These are phyloP conservation scores for Comarum palustre DNA, from an alignment of 306 rosid species.

Conservation along the genomic window DNA sequence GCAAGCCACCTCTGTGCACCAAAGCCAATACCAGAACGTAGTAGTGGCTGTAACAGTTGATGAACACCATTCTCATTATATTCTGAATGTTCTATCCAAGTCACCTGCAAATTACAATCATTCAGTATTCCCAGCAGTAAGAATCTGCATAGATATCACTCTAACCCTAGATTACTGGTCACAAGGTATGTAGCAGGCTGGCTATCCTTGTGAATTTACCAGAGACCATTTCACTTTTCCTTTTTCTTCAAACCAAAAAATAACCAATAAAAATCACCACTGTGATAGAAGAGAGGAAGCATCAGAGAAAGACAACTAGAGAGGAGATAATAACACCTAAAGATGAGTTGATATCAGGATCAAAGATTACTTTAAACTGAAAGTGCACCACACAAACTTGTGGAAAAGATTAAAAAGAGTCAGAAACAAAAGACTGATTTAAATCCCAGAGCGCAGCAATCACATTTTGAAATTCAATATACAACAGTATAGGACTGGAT, in stretches of 20 bases:
- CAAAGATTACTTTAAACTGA: conserved; percentile 33
- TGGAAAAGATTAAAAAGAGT: conserved; percentile 28
- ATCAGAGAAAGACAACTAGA: conserved; percentile 17
- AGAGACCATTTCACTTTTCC: conserved; percentile 8
- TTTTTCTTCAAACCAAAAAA: not conserved
- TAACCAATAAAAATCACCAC: not conserved
- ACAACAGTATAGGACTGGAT: conserved; percentile 49
- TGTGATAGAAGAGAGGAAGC: not conserved
- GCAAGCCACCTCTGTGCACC: conserved; percentile 90
- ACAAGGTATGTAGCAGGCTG: conserved; percentile 13
- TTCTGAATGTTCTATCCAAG: conserved; percentile 83
- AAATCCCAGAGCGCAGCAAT: conserved; percentile 35
- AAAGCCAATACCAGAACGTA: conserved; percentile 62
- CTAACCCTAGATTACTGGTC: not conserved
- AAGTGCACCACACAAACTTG: conserved; percentile 21
- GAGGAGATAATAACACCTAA: conserved; percentile 25
- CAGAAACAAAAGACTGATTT: conserved; percentile 28
- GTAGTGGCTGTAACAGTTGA: conserved; percentile 49
- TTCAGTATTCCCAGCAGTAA: not conserved
- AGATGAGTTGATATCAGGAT: conserved; percentile 42
- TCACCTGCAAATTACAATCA: conserved; percentile 50
- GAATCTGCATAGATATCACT: not conserved
- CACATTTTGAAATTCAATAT: conserved; percentile 33
- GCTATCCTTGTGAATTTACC: conserved; percentile 9
- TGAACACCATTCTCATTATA: conserved; percentile 66